Percentiles rank a stretch among this genome's conserved stretches.
These are phyloP conservation scores for Xylaria sp. DNA, from an alignment of 2,329 filamentous ascomycete species.

Conservation along the genomic window DNA sequence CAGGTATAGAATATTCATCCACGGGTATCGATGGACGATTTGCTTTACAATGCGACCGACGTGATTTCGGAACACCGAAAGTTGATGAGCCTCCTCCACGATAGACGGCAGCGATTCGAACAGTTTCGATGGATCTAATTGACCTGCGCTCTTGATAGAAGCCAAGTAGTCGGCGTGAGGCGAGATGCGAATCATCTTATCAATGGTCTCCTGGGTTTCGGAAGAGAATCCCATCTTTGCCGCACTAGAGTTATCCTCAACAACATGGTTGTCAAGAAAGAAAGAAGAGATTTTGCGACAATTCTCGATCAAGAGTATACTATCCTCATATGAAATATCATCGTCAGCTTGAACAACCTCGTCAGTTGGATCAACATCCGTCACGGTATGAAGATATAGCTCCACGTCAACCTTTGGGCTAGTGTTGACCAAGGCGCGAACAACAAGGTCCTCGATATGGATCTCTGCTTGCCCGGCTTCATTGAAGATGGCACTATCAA, in stretches of 20 bases:
- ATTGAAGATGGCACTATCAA: conserved; percentile 48
- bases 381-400: conserved; percentile 47
- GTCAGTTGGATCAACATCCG: conserved; percentile 55
- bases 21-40: conserved; percentile 53
- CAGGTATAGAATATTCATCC: conserved; percentile 54
- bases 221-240: conserved; percentile 24
- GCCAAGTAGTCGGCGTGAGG: conserved; percentile 47
- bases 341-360: conserved; percentile 46
- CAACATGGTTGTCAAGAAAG: conserved; percentile 32
- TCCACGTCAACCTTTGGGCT: conserved; percentile 47
- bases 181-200: conserved; percentile 49
- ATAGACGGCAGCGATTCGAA: conserved; percentile 44
- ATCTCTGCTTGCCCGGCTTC: conserved; percentile 41
- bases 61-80: conserved; percentile 49
- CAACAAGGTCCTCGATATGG: conserved; percentile 46
- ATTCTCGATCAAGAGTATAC: conserved; percentile 48
- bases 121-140: conserved; percentile 35
- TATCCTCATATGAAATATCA: conserved; percentile 15
- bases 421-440: conserved; percentile 45
- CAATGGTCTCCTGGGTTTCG: conserved; percentile 47
- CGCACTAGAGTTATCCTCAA: background rate
- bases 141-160: conserved; percentile 44
- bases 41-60: conserved; percentile 51
- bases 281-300: conserved; percentile 52
- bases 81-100: conserved; percentile 48